Percentiles rank a stretch among this genome's conserved stretches.
phyloP scores from a whole-genome alignment of 495 filamentous ascomycete species.

The Aspergillus baeticus region DNA sequence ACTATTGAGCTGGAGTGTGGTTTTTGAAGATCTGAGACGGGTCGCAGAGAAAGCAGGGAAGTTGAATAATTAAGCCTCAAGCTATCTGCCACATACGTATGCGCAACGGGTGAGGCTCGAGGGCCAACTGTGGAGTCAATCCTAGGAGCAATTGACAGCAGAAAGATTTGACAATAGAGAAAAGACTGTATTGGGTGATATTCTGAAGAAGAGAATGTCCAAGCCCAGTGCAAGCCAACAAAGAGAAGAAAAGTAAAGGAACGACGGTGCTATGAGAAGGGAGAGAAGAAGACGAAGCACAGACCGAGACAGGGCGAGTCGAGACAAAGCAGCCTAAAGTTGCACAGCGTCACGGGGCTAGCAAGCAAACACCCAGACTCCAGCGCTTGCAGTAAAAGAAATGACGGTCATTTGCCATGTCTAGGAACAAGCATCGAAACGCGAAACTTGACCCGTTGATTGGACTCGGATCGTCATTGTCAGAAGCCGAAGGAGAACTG shows the following conservation, averaged over 20 bases:
- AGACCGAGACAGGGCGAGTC: neutral
- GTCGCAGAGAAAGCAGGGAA: neutral
- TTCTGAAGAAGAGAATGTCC: no score
- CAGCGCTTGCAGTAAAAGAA: conserved; percentile 8
- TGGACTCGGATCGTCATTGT: conserved; percentile 4
- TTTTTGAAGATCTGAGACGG: neutral
- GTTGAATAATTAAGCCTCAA: neutral
- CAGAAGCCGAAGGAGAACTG: neutral
- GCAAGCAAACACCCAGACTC: conserved; percentile 1
- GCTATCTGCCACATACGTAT: conserved; percentile 1
- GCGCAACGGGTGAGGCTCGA: neutral
- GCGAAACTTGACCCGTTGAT: conserved; percentile 1
- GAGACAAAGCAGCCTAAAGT: conserved; percentile 3
- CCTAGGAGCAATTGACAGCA: neutral
- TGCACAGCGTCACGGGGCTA: conserved; percentile 15
- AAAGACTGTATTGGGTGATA: no score
- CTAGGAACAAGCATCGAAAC: neutral
- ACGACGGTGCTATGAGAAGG: neutral
- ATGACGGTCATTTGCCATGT: conserved; percentile 6
- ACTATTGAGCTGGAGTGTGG: neutral
- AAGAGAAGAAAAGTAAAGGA: neutral
- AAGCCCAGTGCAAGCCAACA: neutral
- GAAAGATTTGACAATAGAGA: no score
- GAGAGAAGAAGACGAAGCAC: neutral
- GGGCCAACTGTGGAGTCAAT: conserved; percentile 4